Evolutionary conservation across 2,329 filamentous ascomycete genomes (phyloP).

Genomic region (Botryotinia calthae): DNA sequence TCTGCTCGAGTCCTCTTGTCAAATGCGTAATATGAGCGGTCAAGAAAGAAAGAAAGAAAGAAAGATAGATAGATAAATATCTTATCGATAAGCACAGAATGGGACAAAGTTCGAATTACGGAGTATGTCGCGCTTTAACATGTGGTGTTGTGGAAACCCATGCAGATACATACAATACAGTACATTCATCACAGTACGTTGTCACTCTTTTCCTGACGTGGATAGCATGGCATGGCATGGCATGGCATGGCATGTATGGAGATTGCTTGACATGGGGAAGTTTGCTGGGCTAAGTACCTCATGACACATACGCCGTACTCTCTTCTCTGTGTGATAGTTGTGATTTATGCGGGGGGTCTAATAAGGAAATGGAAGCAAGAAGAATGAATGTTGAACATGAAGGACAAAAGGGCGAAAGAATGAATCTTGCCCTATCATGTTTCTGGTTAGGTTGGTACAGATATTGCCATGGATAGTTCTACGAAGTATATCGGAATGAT

Average conservation of each 20-base stretch:
- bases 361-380: not conserved
- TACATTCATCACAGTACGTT: not conserved
- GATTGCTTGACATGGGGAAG: not conserved
- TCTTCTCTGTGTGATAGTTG: not conserved
- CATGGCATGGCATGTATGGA: not conserved
- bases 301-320: not conserved
- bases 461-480: not conserved
- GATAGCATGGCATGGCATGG: conserved; percentile 2
- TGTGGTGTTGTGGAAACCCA: conserved; percentile 11
- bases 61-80: not conserved
- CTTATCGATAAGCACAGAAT: conserved; percentile 20
- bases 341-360: not conserved
- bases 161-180: not conserved
- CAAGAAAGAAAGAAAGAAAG: not conserved
- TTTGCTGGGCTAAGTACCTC: not conserved
- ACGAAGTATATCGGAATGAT: not conserved
- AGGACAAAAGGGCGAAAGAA: not conserved
- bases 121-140: not conserved
- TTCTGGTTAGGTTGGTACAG: not conserved
- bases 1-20: not conserved
- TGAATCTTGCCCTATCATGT: not conserved
- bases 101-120: not conserved
- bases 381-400: not conserved
- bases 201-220: conserved; percentile 2
- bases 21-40: conserved; percentile 15